Evolutionary conservation across 257 asterid species (phyloP), one percentile per base, ranked within the genome.

Genomic region (Petunia secreta): DNA sequence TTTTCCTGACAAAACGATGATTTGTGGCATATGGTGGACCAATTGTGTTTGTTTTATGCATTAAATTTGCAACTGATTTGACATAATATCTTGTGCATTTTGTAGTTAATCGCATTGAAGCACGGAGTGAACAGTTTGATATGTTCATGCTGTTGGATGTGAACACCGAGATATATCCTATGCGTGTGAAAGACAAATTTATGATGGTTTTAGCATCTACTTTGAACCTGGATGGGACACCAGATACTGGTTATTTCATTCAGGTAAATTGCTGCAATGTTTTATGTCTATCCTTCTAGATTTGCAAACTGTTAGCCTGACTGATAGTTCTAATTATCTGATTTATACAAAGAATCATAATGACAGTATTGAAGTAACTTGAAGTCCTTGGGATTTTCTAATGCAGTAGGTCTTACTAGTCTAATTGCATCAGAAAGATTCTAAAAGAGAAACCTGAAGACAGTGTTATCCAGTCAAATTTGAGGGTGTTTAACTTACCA

Each of bases 191-290:
- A 14, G 98, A 95, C 59, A 95, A 91, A 76, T 93, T 95, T 87
- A 89, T 89, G 91, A 92, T 95, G 95, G 98, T 90, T 25, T 87
- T 95, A 77, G 98, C 97, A 2, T 84, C 99, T 65, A 95, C 98
- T n/a, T 89, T 95, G 84, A 93, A 93, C 84, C 77, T 93, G 94
- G 99, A 95, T 81, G 99, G 99, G 63, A 92, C 99, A 1, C 99
- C 99, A 38, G 99, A 95, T 74, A 82, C 82, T 81, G 98, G 97
- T 80, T 95, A 89, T 80, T 95, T 43, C 83, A 88, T 89, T 67
- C 99, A 92, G 90, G 99, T 95, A 89, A 54, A 62, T 64, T 55
- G 55, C 60, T 76, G 64, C 75, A 34, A 5, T 59, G 41, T 13
- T 77, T 59, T 41, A 13, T 80, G 9, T 66, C 37, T 71, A 69